A percentile compares a stretch with the other conserved stretches of the same genome.
Conservation (phyloP, 768 basidiomycete species). For the Cyathus striatus region DNA sequence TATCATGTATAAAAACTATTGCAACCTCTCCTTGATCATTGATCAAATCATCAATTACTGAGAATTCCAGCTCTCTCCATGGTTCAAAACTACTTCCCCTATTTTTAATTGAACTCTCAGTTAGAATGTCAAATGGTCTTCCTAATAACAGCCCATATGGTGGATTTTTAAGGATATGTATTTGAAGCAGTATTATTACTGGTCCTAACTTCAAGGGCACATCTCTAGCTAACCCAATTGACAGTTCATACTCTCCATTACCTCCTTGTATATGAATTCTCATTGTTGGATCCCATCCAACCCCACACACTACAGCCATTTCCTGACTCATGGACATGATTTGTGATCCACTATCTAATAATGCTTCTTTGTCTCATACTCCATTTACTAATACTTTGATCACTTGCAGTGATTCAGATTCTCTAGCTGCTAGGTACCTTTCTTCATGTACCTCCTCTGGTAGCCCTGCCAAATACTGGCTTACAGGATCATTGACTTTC, state of each 20-base stretch:
- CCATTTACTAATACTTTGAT: slow-evolving; percentile 10
- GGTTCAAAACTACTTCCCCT: slow-evolving; percentile 8
- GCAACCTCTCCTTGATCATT: not conserved
- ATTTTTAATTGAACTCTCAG: slow-evolving; percentile 11
- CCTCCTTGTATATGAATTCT: slow-evolving; percentile 20
- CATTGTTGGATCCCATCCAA: slow-evolving; percentile 13
- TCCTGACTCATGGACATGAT: slow-evolving; percentile 17
- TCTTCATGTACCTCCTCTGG: no score
- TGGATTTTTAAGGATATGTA: slow-evolving; percentile 17
- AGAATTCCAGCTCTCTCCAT: no score
- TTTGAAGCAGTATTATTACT: slow-evolving; percentile 17
- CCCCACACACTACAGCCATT: slow-evolving; percentile 4
- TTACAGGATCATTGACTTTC: no score
- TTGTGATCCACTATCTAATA: slow-evolving; percentile 20
- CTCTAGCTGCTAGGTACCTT: no score
- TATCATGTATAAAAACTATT: no score
- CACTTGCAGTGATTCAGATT: slow-evolving; percentile 1
- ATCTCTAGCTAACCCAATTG: slow-evolving; percentile 19
- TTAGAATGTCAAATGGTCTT: slow-evolving; percentile 21
- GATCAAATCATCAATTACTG: slow-evolving; percentile 13
- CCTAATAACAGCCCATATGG: slow-evolving; percentile 23
- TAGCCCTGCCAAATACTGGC: no score
- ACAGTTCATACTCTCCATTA: slow-evolving; percentile 13
- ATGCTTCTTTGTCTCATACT: slow-evolving; percentile 8
- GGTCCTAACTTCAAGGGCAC: slow-evolving; percentile 16